These are phyloP conservation scores for Trypanosoma mega DNA, from an alignment of 208 protist genomes.

Conservation along the genomic window DNA sequence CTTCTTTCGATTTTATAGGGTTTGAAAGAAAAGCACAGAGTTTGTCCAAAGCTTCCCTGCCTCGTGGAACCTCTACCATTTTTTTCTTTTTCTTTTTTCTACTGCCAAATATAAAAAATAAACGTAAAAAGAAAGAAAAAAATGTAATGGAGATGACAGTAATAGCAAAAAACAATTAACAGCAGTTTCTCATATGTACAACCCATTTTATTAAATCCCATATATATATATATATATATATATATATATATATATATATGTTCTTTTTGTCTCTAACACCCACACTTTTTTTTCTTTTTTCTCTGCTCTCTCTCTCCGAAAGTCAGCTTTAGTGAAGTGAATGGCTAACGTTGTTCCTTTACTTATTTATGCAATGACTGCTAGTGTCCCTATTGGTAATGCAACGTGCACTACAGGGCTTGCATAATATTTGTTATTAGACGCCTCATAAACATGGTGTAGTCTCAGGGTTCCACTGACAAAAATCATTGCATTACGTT, in stretches of 20 bases:
- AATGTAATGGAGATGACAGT: background rate
- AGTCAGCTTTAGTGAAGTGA: too few species aligned
- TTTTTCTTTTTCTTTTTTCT: background rate
- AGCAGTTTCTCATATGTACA: too few species aligned
- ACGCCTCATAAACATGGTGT: slow-evolving; percentile 47
- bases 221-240: too few species aligned
- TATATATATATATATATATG: too few species aligned
- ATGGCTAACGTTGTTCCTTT: too few species aligned
- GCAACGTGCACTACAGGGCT: slow-evolving; percentile 65
- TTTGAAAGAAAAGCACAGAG: slow-evolving; percentile 52
- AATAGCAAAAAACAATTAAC: background rate
- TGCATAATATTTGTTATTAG: slow-evolving; percentile 48
- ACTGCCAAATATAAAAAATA: background rate
- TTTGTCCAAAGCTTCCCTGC: slow-evolving; percentile 59
- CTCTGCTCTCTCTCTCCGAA: too few species aligned
- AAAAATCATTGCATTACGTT: slow-evolving; percentile 52
- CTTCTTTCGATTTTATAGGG: slow-evolving; percentile 9
- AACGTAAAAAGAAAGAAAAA: slow-evolving; percentile 21
- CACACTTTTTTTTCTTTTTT: too few species aligned
- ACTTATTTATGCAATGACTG: slow-evolving; percentile 31
- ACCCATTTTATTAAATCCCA: too few species aligned
- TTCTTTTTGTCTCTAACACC: too few species aligned
- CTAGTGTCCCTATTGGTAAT: slow-evolving; percentile 37
- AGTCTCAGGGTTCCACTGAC: slow-evolving; percentile 64
- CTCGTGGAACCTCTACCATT: slow-evolving; percentile 43